These are phyloP conservation scores for Dothiorella sarmentorum DNA, from an alignment of 2,329 filamentous ascomycete species.

Conservation along the genomic window DNA sequence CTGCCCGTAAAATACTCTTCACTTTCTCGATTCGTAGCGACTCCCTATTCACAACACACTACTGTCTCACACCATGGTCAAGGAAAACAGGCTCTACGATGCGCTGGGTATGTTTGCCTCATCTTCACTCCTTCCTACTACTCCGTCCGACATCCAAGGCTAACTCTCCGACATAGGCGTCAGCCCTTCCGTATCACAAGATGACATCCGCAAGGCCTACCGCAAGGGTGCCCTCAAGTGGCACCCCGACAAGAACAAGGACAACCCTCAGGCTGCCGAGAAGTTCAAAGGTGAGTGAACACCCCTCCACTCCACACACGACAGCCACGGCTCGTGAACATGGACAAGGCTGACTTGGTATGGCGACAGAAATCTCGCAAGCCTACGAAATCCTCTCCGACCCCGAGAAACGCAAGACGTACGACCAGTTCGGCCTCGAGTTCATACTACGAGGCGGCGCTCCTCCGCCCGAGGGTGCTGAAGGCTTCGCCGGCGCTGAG, in stretches of 20 bases:
- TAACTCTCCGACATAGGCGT: conserved; percentile 45
- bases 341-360: conserved; percentile 19
- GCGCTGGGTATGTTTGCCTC: conserved; percentile 52
- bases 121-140: neutral
- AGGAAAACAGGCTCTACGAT: conserved; percentile 95
- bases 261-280: conserved; percentile 78
- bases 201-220: conserved; percentile 97
- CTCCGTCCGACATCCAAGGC: neutral
- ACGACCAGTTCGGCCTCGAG: conserved; percentile 92
- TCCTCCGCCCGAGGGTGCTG: conserved; percentile 59
- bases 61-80: conserved; percentile 62
- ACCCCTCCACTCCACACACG: too few species aligned
- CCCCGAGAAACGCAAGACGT: conserved; percentile 91
- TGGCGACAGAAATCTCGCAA: conserved; percentile 72
- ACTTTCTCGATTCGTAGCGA: neutral
- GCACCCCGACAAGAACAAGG: conserved; percentile 98
- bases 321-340: neutral
- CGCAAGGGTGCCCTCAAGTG: conserved; percentile 85
- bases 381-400: conserved; percentile 98
- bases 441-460: conserved; percentile 80
- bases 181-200: conserved; percentile 75
- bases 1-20: neutral
- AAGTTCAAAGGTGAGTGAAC: conserved; percentile 75
- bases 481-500: conserved; percentile 27
- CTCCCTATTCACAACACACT: neutral